Evolutionary conservation across 352 stramenopile genomes (phyloP).

Genomic region (Globisporangium polare): DNA sequence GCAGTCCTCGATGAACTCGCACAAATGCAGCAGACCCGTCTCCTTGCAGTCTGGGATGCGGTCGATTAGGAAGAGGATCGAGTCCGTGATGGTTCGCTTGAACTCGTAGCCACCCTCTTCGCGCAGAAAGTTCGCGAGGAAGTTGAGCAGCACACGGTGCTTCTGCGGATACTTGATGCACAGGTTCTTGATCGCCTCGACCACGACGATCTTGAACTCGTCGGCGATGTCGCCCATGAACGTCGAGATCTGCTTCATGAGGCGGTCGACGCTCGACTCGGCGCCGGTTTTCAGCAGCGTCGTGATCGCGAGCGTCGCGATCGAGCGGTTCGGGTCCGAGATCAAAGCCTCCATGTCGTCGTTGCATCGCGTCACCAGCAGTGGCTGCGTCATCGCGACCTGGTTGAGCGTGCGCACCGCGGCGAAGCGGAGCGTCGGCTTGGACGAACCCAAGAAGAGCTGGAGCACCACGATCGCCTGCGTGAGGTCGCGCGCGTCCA

Average conservation of each 20-base stretch:
- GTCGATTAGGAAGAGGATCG: constrained; percentile 96
- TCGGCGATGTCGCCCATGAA: constrained; percentile 99
- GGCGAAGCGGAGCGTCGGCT: constrained; percentile 95
- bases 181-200: constrained; percentile 96
- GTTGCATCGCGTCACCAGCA: constrained; percentile 97
- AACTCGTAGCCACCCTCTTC: constrained; percentile 97
- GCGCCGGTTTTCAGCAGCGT: constrained; percentile 98
- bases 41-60: constrained; percentile 97
- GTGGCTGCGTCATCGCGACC: constrained; percentile 89
- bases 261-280: constrained; percentile 94
- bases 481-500: constrained; percentile 95
- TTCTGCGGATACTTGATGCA: constrained; percentile 99
- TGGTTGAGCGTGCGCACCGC: constrained; percentile 96
- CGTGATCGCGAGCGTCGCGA: constrained; percentile 98
- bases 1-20: constrained; percentile 99
- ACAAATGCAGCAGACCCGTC: constrained; percentile 95
- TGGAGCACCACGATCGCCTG: constrained; percentile 98
- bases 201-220: constrained; percentile 99
- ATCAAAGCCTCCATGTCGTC: constrained; percentile 98
- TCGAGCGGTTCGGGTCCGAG: constrained; percentile 95
- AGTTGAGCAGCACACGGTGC: constrained; percentile 96
- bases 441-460: constrained; percentile 92
- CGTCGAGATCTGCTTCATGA: constrained; percentile 97
- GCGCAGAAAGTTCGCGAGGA: constrained; percentile 97
- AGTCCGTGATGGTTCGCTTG: constrained; percentile 98